Conservation (phyloP, 331 rosid species). For the Quercus lobata region DNA sequence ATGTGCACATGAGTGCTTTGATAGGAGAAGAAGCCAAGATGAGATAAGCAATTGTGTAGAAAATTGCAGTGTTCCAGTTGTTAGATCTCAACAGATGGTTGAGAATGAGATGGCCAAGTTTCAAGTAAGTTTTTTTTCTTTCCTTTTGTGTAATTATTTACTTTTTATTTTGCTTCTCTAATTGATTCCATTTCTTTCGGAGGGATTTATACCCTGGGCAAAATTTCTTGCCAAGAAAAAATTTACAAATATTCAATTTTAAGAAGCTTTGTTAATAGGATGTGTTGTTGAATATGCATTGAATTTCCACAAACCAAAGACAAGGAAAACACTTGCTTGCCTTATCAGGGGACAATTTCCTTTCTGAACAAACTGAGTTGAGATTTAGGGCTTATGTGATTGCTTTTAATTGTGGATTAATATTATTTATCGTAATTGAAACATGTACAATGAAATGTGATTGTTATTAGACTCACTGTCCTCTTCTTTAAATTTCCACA, state of each 20-base stretch:
- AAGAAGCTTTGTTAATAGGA: background rate
- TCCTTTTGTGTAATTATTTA: background rate
- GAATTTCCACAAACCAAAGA: too few relatives aligned
- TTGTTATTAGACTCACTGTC: background rate
- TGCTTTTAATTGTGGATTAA: background rate
- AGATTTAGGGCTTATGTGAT: too few relatives aligned
- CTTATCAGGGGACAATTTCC: background rate
- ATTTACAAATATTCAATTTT: background rate
- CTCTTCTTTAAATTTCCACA: background rate
- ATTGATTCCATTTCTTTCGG: background rate
- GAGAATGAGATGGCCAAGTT: slow-evolving; percentile 86
- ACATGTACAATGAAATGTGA: background rate
- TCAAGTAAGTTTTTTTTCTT: slow-evolving; percentile 51
- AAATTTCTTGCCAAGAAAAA: background rate
- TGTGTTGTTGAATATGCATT: background rate
- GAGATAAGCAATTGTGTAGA: slow-evolving; percentile 76
- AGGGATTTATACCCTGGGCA: background rate
- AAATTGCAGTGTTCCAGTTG: slow-evolving; percentile 71
- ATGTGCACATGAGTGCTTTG: slow-evolving; percentile 92
- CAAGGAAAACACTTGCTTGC: background rate
- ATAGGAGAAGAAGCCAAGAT: slow-evolving; percentile 72
- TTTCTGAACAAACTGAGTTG: too few relatives aligned
- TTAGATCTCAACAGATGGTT: slow-evolving; percentile 70
- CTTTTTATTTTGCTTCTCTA: background rate
- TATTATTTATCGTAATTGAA: background rate